phyloP scores from a whole-genome alignment of 2,329 filamentous ascomycete species.

The Alternaria novae-zelandiae region DNA sequence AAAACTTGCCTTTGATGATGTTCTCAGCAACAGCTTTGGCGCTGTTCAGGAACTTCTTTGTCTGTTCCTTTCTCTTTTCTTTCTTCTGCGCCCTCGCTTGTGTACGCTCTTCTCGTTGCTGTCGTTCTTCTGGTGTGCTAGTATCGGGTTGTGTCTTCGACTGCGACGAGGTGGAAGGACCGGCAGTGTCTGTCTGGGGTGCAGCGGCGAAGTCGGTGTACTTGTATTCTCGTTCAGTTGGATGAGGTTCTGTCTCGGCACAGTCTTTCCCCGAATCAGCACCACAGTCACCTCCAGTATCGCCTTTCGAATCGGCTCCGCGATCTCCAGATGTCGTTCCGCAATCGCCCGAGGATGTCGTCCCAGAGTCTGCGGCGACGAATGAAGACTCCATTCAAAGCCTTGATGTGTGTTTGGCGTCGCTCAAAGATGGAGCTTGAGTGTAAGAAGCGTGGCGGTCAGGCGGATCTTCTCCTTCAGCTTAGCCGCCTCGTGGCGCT shows the following conservation, averaged over 20 bases:
- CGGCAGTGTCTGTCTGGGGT: neutral
- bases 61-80: neutral
- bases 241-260: neutral
- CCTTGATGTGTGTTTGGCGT: neutral
- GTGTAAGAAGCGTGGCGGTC: neutral
- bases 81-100: neutral
- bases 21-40: neutral
- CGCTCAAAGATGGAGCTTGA: neutral
- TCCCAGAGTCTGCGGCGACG: neutral
- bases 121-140: neutral
- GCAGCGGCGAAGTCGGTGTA: neutral
- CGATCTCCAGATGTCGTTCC: neutral
- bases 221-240: neutral
- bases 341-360: neutral
- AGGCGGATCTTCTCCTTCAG: neutral
- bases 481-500: neutral
- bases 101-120: neutral
- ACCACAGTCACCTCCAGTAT: neutral
- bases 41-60: neutral
- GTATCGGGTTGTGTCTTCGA: neutral
- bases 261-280: neutral
- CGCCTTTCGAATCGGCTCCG: neutral
- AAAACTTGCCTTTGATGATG: slow-evolving; percentile 1
- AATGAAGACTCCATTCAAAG: neutral
- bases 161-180: neutral